phyloP scores from a whole-genome alignment of 441 rosid species.

The Aleurites moluccanus region DNA sequence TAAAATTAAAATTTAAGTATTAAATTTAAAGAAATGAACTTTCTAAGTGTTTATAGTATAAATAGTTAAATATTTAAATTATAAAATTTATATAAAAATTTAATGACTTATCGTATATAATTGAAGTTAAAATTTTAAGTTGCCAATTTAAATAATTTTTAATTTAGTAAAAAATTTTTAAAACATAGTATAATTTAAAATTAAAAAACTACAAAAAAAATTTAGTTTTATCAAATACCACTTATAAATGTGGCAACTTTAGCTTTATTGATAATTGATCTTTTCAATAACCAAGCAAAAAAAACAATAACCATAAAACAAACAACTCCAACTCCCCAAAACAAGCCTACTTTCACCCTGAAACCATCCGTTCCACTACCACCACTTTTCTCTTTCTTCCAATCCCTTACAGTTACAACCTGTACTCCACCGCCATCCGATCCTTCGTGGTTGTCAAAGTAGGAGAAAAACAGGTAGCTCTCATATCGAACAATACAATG shows the following conservation, averaged over 20 bases:
- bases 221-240: no score
- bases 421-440: background rate
- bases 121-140: no score
- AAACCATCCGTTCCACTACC: background rate
- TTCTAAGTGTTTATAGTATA: no score
- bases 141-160: no score
- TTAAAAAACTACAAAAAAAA: no score
- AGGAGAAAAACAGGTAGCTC: background rate
- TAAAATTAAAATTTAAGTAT: no score
- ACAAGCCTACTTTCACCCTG: background rate
- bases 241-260: background rate
- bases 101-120: no score
- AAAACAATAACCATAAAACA: background rate
- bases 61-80: no score
- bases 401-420: background rate
- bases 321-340: background rate
- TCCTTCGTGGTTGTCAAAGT: background rate
- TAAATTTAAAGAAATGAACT: no score
- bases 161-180: no score
- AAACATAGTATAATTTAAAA: no score
- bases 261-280: background rate
- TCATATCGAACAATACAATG: background rate
- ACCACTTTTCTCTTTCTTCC: background rate
- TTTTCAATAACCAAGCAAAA: background rate
- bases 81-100: no score